phyloP scores from a whole-genome alignment of 176 grass and related monocot species.

The Musa itinerans region DNA sequence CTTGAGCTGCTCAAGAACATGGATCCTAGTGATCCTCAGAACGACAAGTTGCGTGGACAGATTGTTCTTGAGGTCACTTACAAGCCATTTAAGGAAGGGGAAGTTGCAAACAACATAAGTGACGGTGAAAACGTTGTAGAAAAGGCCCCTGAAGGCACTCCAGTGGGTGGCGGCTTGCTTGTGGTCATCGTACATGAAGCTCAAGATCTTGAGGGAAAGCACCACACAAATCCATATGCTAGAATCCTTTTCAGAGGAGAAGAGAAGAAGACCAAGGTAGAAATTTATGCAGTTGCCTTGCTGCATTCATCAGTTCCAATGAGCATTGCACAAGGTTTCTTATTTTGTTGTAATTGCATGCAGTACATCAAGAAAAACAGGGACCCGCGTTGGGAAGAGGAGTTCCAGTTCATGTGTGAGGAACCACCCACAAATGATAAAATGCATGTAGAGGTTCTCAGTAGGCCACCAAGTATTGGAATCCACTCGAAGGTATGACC shows the following conservation, averaged over 20 bases:
- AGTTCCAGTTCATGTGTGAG: conserved; percentile 14
- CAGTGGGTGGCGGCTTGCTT: conserved; percentile 64
- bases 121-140: conserved; percentile 47
- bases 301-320: no score
- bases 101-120: conserved; percentile 39
- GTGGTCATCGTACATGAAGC: conserved; percentile 65
- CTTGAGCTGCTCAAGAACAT: conserved; percentile 65
- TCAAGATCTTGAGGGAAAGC: conserved; percentile 78
- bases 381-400: conserved; percentile 3
- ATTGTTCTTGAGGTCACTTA: conserved; percentile 53
- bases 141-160: conserved; percentile 72
- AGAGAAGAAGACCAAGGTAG: conserved; percentile 77
- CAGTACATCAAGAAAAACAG: conserved; percentile 9
- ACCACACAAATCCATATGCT: conserved; percentile 77
- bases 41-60: conserved; percentile 62
- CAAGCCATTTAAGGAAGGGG: conserved; percentile 64
- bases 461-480: conserved; percentile 13
- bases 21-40: conserved; percentile 56
- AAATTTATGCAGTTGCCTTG: no score
- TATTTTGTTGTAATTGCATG: neutral
- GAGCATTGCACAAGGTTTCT: no score
- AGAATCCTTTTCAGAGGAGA: conserved; percentile 59
- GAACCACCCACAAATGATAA: conserved; percentile 15
- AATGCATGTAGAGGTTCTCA: conserved; percentile 12
- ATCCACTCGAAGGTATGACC: conserved; percentile 2